Percentiles rank a stretch among this genome's conserved stretches.
These are phyloP conservation scores for Fusarium devonianum DNA, from an alignment of 2,329 filamentous ascomycete species.

Conservation along the genomic window DNA sequence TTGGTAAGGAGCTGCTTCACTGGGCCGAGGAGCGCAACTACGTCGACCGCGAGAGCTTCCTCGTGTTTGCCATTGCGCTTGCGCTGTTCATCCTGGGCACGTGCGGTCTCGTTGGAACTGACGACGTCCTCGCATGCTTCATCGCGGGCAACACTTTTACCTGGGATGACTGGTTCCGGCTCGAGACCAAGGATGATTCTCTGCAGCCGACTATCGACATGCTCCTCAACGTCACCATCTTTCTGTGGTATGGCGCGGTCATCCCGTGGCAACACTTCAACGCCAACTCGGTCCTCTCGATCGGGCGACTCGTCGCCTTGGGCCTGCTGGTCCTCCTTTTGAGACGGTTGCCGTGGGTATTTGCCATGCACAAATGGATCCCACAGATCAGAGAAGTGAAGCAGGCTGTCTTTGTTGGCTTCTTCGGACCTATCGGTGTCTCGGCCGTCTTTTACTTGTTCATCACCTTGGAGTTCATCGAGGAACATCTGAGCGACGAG, in stretches of 20 bases:
- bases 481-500: constrained; percentile 56
- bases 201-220: constrained; percentile 96
- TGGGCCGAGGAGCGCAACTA: constrained; percentile 83
- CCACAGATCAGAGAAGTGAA: constrained; percentile 77
- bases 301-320: constrained; percentile 75
- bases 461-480: constrained; percentile 77
- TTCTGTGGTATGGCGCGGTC: constrained; percentile 89
- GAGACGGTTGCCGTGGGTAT: constrained; percentile 78
- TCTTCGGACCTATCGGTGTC: constrained; percentile 92
- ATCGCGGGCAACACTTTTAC: constrained; percentile 91
- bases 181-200: constrained; percentile 87
- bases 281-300: constrained; percentile 71
- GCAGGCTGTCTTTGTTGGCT: constrained; percentile 86
- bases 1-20: constrained; percentile 82
- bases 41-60: constrained; percentile 85
- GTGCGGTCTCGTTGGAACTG: constrained; percentile 84
- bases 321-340: constrained; percentile 80
- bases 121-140: constrained; percentile 91
- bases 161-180: constrained; percentile 92
- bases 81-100: constrained; percentile 88
- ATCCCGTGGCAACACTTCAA: constrained; percentile 80
- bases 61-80: constrained; percentile 85
- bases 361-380: constrained; percentile 76
- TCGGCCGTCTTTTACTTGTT: constrained; percentile 92
- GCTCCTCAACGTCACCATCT: constrained; percentile 87